Evolutionary conservation across 805 yeast genomes (phyloP), one percentile per base, ranked within the genome.

Genomic region (Wickerhamomyces silvicola): DNA sequence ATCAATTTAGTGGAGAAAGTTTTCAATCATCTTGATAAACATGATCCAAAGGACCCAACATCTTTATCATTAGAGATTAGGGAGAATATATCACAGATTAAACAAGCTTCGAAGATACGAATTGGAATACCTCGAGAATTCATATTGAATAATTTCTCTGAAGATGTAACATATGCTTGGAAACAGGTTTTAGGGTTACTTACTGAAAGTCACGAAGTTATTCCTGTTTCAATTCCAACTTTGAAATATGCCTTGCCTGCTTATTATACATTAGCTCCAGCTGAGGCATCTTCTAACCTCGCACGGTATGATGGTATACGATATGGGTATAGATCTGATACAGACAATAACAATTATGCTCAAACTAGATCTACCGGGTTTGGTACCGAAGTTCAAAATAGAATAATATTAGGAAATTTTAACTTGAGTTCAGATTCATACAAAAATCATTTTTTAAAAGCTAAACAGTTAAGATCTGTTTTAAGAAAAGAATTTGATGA

Each of bases 211-310:
- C 69, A 60, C 24, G 67, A 75, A 41, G 56, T 92, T 2, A 61
- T 64, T 12, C 68, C 78, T 0, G 75, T 92, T 1, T 77, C 92
- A 0, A 52, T 90, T 0, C 94, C 95, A 6, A 62, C 81, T 0
- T 59, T 87, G 8, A 70, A 69, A 36, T 59, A 67, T 33, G 69
- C 88, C 17, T 58, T 92, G 12, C 87, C 94, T 18, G 73, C 86
- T 0, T 92, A 92, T 56, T 90, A 83, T 52, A 82, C 95, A 0
- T 46, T 94, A 22, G 88, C 92, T 2, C 82, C 96, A 0, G 82
- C 96, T 0, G 98, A 92, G 50, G 97, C 97, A 0, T 79, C 94
- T 1, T 90, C 97, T 0, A 92, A 92, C 51, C 66, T 92, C 30
- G 73, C 96, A 2, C 66, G 97, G 20, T 92, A 71, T 50, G 98